A percentile compares a stretch with the other conserved stretches of the same genome.
These are phyloP conservation scores for Helenozyma rhizophorensis DNA, from an alignment of 805 yeast genomes.

Conservation along the genomic window DNA sequence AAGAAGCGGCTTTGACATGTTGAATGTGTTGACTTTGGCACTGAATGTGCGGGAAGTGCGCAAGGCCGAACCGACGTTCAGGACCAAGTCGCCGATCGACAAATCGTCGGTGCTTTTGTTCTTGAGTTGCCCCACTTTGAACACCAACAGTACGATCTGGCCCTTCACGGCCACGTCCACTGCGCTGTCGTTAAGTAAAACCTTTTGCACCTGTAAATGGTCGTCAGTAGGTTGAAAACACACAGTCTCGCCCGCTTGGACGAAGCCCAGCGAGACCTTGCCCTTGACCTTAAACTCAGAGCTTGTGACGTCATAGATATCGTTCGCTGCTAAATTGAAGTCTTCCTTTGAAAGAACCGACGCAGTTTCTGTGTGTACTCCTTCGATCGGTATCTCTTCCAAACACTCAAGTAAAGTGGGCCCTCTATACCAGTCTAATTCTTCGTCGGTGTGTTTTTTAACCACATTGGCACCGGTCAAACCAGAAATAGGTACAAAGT, in stretches of 20 bases:
- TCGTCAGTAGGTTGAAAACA: constrained; percentile 51
- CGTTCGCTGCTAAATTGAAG: constrained; percentile 60
- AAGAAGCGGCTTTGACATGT: constrained; percentile 62
- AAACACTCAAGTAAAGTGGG: constrained; percentile 40
- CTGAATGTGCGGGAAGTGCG: constrained; percentile 25
- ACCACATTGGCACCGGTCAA: constrained; percentile 63
- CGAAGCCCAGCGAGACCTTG: constrained; percentile 59
- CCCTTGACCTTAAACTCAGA: constrained; percentile 57
- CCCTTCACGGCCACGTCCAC: constrained; percentile 60
- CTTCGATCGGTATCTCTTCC: constrained; percentile 24
- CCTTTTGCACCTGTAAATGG: constrained; percentile 39
- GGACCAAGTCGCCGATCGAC: constrained; percentile 53
- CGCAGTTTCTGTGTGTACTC: neutral
- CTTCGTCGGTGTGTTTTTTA: constrained; percentile 33
- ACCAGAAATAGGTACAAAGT: constrained; percentile 68
- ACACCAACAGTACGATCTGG: constrained; percentile 47
- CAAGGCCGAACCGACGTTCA: constrained; percentile 22
- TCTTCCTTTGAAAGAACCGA: constrained; percentile 21
- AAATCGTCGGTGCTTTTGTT: constrained; percentile 53
- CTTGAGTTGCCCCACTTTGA: constrained; percentile 43
- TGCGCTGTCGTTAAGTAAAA: constrained; percentile 29
- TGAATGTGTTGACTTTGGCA: constrained; percentile 30
- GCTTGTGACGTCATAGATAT: constrained; percentile 47
- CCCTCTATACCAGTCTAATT: constrained; percentile 45
- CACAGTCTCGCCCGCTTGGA: constrained; percentile 69